Evolutionary conservation across 495 filamentous ascomycete species (phyloP), one percentile per base, ranked within the genome.

Genomic region (Neohortaea acidophila): DNA sequence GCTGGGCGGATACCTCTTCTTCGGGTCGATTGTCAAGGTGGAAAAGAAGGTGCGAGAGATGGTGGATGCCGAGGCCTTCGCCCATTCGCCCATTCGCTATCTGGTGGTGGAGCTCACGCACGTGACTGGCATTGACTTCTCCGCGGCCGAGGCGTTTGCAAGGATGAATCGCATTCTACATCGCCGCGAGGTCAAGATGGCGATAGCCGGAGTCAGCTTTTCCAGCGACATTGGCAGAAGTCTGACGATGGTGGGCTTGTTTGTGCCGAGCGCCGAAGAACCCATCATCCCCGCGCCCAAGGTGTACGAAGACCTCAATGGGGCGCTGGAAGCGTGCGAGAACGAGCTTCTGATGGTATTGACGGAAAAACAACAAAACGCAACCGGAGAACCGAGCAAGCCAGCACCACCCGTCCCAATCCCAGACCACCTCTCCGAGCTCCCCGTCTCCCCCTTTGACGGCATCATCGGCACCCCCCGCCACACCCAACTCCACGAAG

Each of bases 41-140:
- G 89, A 97, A 58, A 79, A 80, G 38, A 77, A 78, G 37, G 82
- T 94, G 51, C 70, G 84, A 15, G 71, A 65, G 1, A 60, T 94
- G 34, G 77, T 96, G 21, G 72, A 83, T 27, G 83, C 89, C 15
- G 75, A 92, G 33, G 69, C 74, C 1, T 94, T 92, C 57, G 62
- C 61, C 24, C 52, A 64, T 32, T 73, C 72, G 19, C 87, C 85
- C 0, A 92, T 94, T 50, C 75, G 80, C 42, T 96, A 80, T 56
- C 60, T 97, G 29, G 75, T 96, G n/a, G 62, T 97, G 27, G 89
- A 96, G 51, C 69, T 97, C 39, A 70, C 71, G 48, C 75, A 86
- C 40, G 87, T 97, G 48, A 85, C 82, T 12, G 89, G 89, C 7
- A 63, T 96, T 17, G 89, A 97, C 59, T 96, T 89, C 57, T 94